Evolutionary conservation across 768 basidiomycete species (phyloP).

Genomic region (Cystobasidium tubakii): DNA sequence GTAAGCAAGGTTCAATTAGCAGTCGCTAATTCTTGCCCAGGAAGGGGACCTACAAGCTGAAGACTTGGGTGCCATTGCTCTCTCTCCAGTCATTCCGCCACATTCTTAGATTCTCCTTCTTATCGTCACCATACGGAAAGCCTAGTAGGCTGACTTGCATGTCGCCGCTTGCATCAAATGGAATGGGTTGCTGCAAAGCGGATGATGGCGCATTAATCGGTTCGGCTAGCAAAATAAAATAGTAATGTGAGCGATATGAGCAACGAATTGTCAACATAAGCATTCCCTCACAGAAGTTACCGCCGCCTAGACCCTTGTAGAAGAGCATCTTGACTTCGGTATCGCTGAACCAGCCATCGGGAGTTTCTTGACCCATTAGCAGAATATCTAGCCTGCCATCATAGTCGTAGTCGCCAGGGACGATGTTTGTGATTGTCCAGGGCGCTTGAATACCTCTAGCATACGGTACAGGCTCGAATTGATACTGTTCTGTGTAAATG

Average conservation of each 20-base stretch:
- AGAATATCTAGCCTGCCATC: conserved; percentile 85
- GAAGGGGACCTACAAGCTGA: conserved; percentile 57
- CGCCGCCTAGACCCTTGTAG: conserved; percentile 58
- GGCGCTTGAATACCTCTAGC: conserved; percentile 43
- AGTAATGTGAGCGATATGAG: background rate
- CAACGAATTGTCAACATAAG: no score
- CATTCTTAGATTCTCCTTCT: conserved; percentile 55
- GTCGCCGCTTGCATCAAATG: conserved; percentile 78
- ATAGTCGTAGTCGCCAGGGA: conserved; percentile 89
- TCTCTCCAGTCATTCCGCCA: conserved; percentile 78
- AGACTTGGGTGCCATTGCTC: conserved; percentile 58
- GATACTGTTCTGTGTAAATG: conserved; percentile 28
- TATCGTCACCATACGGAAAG: conserved; percentile 53
- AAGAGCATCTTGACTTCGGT: conserved; percentile 60
- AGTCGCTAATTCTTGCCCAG: conserved; percentile 24
- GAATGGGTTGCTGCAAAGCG: conserved; percentile 69
- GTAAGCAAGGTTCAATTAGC: conserved; percentile 15
- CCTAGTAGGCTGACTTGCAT: conserved; percentile 85
- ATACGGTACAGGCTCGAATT: conserved; percentile 39
- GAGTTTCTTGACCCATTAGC: conserved; percentile 65
- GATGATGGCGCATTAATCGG: conserved; percentile 57
- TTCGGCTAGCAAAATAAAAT: conserved; percentile 23
- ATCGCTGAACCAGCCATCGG: conserved; percentile 52
- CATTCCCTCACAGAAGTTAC: conserved; percentile 45
- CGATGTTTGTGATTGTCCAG: conserved; percentile 63